A percentile compares a stretch with the other conserved stretches of the same genome.
Evolutionary conservation across 202 grass and related monocot species (phyloP).

Genomic region (Panicum hallii): DNA sequence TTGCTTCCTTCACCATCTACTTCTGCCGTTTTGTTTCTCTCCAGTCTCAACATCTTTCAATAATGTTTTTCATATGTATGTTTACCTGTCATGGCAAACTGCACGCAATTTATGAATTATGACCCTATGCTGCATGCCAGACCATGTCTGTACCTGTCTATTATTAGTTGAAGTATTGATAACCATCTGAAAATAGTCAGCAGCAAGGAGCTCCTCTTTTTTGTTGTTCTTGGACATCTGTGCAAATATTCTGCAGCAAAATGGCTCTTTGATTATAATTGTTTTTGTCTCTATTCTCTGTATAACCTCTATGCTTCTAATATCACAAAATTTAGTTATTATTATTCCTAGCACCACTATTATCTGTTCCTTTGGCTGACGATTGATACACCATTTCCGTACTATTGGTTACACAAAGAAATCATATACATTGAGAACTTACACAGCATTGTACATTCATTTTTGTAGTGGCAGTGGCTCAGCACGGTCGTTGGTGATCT

Average conservation of each 20-base stretch:
- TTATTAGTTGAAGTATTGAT: slow-evolving; percentile 3
- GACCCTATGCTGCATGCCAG: not conserved
- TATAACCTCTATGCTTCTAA: not conserved
- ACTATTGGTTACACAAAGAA: not conserved
- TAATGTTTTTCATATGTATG: slow-evolving; percentile 17
- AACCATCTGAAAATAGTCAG: slow-evolving; percentile 22
- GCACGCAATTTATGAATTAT: not conserved
- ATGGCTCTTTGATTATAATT: slow-evolving; percentile 6
- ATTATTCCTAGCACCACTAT: not conserved
- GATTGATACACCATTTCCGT: slow-evolving; percentile 1
- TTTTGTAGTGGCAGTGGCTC: slow-evolving; percentile 68
- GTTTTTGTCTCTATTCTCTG: not conserved
- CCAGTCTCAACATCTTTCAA: not conserved
- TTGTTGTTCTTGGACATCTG: not conserved
- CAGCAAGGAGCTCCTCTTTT: not conserved
- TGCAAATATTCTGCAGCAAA: slow-evolving; percentile 22
- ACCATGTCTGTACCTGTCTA: not conserved
- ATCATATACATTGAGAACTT: not conserved
- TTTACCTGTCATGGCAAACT: slow-evolving; percentile 18
- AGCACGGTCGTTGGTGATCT: slow-evolving; percentile 63
- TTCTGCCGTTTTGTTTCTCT: not conserved
- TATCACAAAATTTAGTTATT: not conserved
- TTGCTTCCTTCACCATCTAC: slow-evolving; percentile 31
- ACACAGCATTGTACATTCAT: not conserved
- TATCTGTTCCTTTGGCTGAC: not conserved